These are phyloP conservation scores for Dalechampia spathulata DNA, from an alignment of 441 rosid genomes.

Conservation along the genomic window DNA sequence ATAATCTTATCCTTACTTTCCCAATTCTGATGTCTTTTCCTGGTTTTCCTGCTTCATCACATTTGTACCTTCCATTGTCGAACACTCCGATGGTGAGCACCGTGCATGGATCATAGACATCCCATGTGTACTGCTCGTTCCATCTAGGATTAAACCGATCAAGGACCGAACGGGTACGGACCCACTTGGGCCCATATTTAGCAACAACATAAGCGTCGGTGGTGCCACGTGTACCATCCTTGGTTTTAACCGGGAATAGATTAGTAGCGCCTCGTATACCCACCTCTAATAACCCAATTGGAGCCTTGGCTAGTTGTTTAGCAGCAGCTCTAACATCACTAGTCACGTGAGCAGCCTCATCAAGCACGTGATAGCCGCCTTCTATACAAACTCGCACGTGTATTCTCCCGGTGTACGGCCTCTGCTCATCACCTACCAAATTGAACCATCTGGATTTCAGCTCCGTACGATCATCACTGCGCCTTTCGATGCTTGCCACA, in stretches of 20 bases:
- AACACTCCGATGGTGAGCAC: constrained; percentile 46
- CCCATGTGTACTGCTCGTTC: constrained; percentile 63
- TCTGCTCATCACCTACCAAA: constrained; percentile 14
- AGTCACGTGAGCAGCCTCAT: constrained; percentile 37
- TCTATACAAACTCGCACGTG: constrained; percentile 34
- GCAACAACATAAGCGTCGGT: constrained; percentile 46
- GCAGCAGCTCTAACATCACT: constrained; percentile 41
- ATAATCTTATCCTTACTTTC: constrained; percentile 38
- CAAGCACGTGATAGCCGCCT: constrained; percentile 48
- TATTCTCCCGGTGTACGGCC: constrained; percentile 33
- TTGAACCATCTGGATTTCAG: constrained; percentile 69
- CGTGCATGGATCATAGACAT: constrained; percentile 46
- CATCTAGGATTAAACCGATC: constrained; percentile 39
- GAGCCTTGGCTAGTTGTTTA: constrained; percentile 29
- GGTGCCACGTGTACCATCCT: constrained; percentile 41
- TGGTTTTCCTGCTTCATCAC: constrained; percentile 27
- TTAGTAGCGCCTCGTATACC: constrained; percentile 36
- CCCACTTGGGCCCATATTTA: constrained; percentile 49
- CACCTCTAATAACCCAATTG: constrained; percentile 33
- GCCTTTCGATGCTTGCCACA: constrained; percentile 25
- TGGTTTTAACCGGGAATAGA: constrained; percentile 33
- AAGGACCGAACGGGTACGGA: constrained; percentile 37
- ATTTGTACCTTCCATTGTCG: constrained; percentile 57
- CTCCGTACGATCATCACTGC: constrained; percentile 28
- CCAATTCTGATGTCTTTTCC: constrained; percentile 34